A percentile compares a stretch with the other conserved stretches of the same genome.
These are phyloP conservation scores for Globisporangium middletonii DNA, from an alignment of 352 stramenopile species.

Conservation along the genomic window DNA sequence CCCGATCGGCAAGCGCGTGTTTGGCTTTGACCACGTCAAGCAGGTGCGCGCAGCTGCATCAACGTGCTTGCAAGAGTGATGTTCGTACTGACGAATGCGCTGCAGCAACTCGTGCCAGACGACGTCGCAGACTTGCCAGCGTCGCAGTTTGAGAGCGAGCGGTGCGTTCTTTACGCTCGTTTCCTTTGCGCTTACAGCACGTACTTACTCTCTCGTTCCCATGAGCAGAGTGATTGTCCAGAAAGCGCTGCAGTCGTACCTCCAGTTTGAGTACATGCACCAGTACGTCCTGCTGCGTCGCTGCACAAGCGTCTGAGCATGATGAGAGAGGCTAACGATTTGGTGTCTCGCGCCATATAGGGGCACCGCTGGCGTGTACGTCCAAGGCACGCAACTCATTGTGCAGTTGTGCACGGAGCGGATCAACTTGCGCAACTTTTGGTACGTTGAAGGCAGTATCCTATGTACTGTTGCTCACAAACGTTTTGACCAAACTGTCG, in stretches of 20 bases:
- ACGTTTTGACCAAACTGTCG: too few relatives aligned
- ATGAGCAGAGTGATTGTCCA: slow-evolving; percentile 39
- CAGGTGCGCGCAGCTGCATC: slow-evolving; percentile 19
- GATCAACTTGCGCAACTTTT: slow-evolving; percentile 89
- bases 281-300: slow-evolving; percentile 19
- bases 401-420: slow-evolving; percentile 82
- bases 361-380: slow-evolving; percentile 75
- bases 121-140: slow-evolving; percentile 45
- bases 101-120: slow-evolving; percentile 37
- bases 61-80: neutral
- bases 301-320: slow-evolving; percentile 4
- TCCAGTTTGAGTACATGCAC: slow-evolving; percentile 84
- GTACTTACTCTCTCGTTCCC: neutral
- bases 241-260: slow-evolving; percentile 70
- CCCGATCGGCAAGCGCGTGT: slow-evolving; percentile 58
- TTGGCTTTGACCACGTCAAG: slow-evolving; percentile 87
- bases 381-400: slow-evolving; percentile 51
- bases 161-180: slow-evolving; percentile 25
- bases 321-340: too few relatives aligned
- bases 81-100: too few relatives aligned
- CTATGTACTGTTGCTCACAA: too few relatives aligned
- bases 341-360: slow-evolving; percentile 17
- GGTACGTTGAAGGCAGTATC: slow-evolving; percentile 21
- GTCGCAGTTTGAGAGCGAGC: slow-evolving; percentile 59
- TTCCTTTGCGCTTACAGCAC: neutral